These are phyloP conservation scores for Skeletonema potamos DNA, from an alignment of 108 stramenopile species.

Conservation along the genomic window DNA sequence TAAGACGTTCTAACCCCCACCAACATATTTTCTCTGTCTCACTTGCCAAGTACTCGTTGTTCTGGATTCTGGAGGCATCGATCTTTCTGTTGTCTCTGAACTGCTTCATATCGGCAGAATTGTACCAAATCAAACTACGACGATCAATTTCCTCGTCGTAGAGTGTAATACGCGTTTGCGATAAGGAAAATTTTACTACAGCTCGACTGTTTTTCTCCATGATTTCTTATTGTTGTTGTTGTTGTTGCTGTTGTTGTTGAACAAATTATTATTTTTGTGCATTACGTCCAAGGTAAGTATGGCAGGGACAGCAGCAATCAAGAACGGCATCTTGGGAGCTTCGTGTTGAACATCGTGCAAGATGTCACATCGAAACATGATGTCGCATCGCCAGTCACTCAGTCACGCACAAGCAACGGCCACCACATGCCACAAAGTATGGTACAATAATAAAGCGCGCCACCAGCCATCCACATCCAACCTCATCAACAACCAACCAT, in stretches of 20 bases:
- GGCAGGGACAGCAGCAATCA: too few species aligned
- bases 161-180: background rate
- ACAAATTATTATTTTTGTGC: background rate
- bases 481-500: too few species aligned
- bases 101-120: background rate
- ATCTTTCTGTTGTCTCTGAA: background rate
- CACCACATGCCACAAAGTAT: too few species aligned
- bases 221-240: background rate
- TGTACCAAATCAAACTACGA: background rate
- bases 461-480: too few species aligned
- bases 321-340: too few species aligned
- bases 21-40: background rate
- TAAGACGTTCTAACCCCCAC: background rate
- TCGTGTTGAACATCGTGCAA: too few species aligned
- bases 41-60: background rate
- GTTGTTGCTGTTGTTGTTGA: background rate
- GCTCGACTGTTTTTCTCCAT: background rate
- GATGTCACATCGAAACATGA: too few species aligned
- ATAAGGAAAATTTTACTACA: background rate
- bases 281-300: too few species aligned
- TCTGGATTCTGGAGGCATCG: background rate
- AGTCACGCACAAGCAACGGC: too few species aligned
- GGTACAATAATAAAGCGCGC: too few species aligned
- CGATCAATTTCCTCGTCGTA: background rate
- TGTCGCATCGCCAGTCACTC: too few species aligned